These are phyloP conservation scores for Trichoderma gracile DNA, from an alignment of 2,329 filamentous ascomycete genomes.

Conservation along the genomic window DNA sequence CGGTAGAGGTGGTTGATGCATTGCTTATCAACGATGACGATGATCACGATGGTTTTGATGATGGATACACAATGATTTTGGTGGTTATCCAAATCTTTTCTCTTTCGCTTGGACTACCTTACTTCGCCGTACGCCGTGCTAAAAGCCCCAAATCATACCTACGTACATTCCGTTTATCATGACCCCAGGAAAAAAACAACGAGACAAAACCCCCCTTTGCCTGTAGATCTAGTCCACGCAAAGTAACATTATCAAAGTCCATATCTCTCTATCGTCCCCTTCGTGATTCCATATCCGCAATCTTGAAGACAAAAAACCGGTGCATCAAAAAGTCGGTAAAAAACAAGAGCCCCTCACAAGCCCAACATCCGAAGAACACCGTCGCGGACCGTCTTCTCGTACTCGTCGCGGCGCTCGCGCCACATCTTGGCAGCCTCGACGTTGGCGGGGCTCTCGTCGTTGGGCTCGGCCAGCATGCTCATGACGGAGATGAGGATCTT, in stretches of 20 bases:
- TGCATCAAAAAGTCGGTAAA: too few species aligned
- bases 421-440: constrained; percentile 97
- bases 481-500: constrained; percentile 97
- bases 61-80: neutral
- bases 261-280: too few species aligned
- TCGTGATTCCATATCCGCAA: neutral
- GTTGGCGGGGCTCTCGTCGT: constrained; percentile 95
- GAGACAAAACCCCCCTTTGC: neutral
- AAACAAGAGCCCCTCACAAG: constrained; percentile 47
- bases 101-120: constrained; percentile 8
- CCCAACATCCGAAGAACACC: constrained; percentile 79
- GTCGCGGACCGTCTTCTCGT: constrained; percentile 81
- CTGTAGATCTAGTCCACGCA: neutral
- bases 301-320: neutral
- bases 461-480: constrained; percentile 97
- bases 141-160: constrained; percentile 16
- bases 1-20: neutral
- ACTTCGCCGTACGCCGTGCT: constrained; percentile 24
- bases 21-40: neutral
- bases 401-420: constrained; percentile 79
- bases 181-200: neutral
- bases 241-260: constrained; percentile 15
- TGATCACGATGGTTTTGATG: constrained; percentile 7
- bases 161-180: constrained; percentile 3
- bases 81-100: neutral